phyloP scores from a whole-genome alignment of 2,329 filamentous ascomycete species.

The Alternaria tenuissima region DNA sequence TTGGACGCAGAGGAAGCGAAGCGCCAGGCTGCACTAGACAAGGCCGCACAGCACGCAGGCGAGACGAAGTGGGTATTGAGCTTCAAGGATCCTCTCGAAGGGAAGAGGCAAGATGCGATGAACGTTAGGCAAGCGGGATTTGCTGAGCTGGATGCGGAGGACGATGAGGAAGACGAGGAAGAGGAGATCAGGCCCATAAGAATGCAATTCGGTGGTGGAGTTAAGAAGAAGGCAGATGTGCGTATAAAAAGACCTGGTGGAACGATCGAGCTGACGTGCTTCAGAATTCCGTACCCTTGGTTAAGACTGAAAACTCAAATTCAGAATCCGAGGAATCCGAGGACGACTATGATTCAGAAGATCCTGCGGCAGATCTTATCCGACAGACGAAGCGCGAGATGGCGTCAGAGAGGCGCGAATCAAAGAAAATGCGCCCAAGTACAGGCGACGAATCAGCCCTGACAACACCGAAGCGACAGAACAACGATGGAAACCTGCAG shows the following conservation, averaged over 20 bases:
- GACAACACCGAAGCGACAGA: constrained; percentile 68
- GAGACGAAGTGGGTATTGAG: constrained; percentile 81
- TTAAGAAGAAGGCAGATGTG: constrained; percentile 41
- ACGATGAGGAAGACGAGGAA: constrained; percentile 47
- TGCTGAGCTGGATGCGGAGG: constrained; percentile 58
- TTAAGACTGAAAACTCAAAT: constrained; percentile 35
- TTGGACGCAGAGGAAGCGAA: constrained; percentile 73
- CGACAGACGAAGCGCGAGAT: constrained; percentile 57
- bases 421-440: constrained; percentile 58
- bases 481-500: constrained; percentile 70
- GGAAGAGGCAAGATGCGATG: constrained; percentile 49
- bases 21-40: constrained; percentile 64
- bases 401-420: constrained; percentile 52
- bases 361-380: constrained; percentile 55
- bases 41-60: constrained; percentile 67
- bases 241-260: background rate
- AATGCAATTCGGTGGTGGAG: constrained; percentile 62
- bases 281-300: constrained; percentile 32
- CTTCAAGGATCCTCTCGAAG: constrained; percentile 57
- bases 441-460: constrained; percentile 57
- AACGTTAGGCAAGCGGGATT: constrained; percentile 69
- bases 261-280: constrained; percentile 18
- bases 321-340: constrained; percentile 42
- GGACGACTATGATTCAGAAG: constrained; percentile 54
- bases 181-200: constrained; percentile 44